Conservation (phyloP, 108 stramenopile genomes). For the Licmophora abbreviata region DNA sequence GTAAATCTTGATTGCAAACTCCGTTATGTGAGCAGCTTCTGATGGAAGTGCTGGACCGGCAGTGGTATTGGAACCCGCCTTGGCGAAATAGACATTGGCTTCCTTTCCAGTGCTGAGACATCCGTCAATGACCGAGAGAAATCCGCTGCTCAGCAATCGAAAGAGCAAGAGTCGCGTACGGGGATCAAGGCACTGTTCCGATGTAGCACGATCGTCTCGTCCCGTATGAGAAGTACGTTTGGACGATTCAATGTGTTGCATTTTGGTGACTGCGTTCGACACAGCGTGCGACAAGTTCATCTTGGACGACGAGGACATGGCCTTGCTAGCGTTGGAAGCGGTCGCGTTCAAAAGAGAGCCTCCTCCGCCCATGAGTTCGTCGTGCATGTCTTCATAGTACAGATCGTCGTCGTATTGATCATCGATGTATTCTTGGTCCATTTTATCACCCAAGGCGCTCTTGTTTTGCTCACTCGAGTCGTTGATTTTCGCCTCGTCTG, state of each 20-base stretch:
- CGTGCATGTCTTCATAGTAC: conserved; percentile 26
- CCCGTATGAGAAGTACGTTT: conserved; percentile 85
- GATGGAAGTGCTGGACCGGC: conserved; percentile 11
- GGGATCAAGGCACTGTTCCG: conserved; percentile 94
- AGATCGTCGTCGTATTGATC: conserved; percentile 38
- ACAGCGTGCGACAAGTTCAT: conserved; percentile 86
- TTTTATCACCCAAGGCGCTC: not conserved
- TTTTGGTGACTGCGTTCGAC: conserved; percentile 77
- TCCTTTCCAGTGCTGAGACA: conserved; percentile 98
- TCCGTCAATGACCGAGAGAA: conserved; percentile 89
- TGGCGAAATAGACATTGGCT: conserved; percentile 98
- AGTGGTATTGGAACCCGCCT: conserved; percentile 35
- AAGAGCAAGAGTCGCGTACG: conserved; percentile 94
- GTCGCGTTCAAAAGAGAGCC: conserved; percentile 3
- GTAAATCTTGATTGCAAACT: conserved; percentile 98
- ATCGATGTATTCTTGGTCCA: conserved; percentile 11
- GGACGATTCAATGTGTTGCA: conserved; percentile 79
- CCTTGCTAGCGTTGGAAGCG: not conserved
- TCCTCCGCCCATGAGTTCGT: conserved; percentile 8
- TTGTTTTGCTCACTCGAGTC: not conserved
- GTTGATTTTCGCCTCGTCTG: conserved; percentile 1
- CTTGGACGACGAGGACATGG: conserved; percentile 25
- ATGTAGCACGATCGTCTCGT: conserved; percentile 92
- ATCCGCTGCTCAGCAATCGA: conserved; percentile 88
- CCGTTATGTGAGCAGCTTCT: conserved; percentile 29